phyloP scores from a whole-genome alignment of 2,329 filamentous ascomycete species.

The Fusarium nygamai region DNA sequence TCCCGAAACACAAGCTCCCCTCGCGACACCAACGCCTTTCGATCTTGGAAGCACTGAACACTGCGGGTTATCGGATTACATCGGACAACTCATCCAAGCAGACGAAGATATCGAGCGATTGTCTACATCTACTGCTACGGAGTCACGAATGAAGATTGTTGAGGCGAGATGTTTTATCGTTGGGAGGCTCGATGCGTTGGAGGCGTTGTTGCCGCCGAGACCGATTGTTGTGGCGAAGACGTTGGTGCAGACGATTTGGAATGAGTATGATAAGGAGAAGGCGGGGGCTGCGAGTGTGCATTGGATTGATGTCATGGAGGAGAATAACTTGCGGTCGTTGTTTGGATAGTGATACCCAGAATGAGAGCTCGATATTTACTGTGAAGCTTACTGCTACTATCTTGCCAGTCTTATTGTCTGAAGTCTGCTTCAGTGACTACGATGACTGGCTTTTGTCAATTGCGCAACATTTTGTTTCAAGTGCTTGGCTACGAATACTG shows the following conservation, averaged over 20 bases:
- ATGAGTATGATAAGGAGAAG: slow-evolving; percentile 30
- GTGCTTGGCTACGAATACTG: rapidly evolving
- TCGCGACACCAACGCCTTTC: neutral
- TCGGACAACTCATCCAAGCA: slow-evolving; percentile 14
- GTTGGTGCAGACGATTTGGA: slow-evolving; percentile 29
- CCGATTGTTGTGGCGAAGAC: slow-evolving; percentile 28
- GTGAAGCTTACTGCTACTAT: no score
- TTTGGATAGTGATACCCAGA: slow-evolving; percentile 25
- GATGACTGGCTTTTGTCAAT: no score
- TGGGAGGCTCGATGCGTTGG: slow-evolving; percentile 7
- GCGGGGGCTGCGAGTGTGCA: slow-evolving; percentile 2
- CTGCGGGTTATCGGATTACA: slow-evolving; percentile 28
- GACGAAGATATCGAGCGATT: slow-evolving; percentile 24
- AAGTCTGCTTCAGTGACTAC: no score
- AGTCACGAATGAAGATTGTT: slow-evolving; percentile 11
- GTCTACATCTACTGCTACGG: neutral
- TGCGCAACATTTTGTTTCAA: neutral
- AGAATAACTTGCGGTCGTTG: slow-evolving; percentile 32
- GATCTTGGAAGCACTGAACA: slow-evolving; percentile 9
- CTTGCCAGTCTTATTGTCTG: no score
- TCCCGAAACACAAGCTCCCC: neutral
- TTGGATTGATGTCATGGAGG: slow-evolving; percentile 40
- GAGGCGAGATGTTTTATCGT: slow-evolving; percentile 25
- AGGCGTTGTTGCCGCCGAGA: slow-evolving; percentile 18
- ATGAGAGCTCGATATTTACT: neutral